Evolutionary conservation across 371 early-diverging fungal species (phyloP), one percentile per base, ranked within the genome.

Genomic region (Mucor sp.): DNA sequence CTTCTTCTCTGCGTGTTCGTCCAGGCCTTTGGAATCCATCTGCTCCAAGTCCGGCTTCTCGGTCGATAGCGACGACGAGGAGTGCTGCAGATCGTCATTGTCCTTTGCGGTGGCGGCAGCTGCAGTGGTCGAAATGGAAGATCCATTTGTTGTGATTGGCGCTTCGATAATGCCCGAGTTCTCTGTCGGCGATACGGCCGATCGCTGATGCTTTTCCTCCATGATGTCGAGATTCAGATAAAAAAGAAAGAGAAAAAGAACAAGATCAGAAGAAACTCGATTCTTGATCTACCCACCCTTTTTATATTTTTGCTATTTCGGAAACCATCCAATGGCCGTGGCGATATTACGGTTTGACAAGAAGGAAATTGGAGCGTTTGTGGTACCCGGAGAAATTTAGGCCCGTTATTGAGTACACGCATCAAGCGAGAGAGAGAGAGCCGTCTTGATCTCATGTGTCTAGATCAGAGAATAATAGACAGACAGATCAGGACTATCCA

Each of bases 41-140:
- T 61, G 8, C 19, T 27, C 11, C 17, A n/a, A 12, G 30, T 63
- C 55, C 41, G 63, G 17, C 39, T 63, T 55, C 28, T 63, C 63
- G 28, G 56, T 37, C 35, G 55, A 55, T 21, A 33, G 3, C 19
- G 50, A 35, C 0, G 62, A 50, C 1, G 62, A 32, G 11, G 53
- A 53, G 6, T 53, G 8, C 3, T 53, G 15, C 12, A 53, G 15
- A 53, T 53, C 21, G 14, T 27, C 27, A 27, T 23, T 48, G 48
- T 23, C 48, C 17, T 44, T 19, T 14, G 27, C 12, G 5, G 37
- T 14, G 28, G 60, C 6, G 41, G 41, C 50, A 3, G 21, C 33
- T 35, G 48, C 25, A 21, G 33, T 50, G 17, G 48, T 50, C 6
- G 62, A 62, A 9, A 50, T 62, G 6, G 35, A 35, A 3, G 62